Conservation (phyloP, 2,329 filamentous ascomycete genomes). For the Aspergillus niger region DNA sequence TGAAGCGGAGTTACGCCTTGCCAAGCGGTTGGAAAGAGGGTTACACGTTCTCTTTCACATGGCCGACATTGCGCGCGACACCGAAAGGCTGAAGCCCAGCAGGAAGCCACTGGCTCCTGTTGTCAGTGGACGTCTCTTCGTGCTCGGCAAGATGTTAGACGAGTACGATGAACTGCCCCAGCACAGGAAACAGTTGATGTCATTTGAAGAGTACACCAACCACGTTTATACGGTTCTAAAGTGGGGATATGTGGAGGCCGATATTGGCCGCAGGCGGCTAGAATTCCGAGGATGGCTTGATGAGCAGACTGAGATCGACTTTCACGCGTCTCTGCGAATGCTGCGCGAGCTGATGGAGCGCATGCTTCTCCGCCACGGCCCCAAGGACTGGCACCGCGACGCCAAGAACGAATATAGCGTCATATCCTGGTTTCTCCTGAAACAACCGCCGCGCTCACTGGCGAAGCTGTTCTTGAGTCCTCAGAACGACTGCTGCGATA, state of each 20-base stretch:
- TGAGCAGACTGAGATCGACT: slow-evolving; percentile 28
- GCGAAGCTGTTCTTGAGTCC: slow-evolving; percentile 29
- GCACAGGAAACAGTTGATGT: slow-evolving; percentile 13
- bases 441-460: slow-evolving; percentile 27
- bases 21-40: slow-evolving; percentile 29
- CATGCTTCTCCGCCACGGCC: slow-evolving; percentile 33
- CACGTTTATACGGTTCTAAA: slow-evolving; percentile 29
- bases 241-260: slow-evolving; percentile 27
- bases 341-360: slow-evolving; percentile 32
- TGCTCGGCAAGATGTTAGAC: slow-evolving; percentile 21
- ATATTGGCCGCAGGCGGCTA: slow-evolving; percentile 28
- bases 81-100: slow-evolving; percentile 16
- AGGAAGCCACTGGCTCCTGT: slow-evolving; percentile 16
- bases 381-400: slow-evolving; percentile 30
- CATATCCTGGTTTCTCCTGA: slow-evolving; percentile 33
- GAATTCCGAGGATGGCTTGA: slow-evolving; percentile 28
- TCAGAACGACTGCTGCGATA: slow-evolving; percentile 29
- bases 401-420: slow-evolving; percentile 29
- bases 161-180: slow-evolving; percentile 24
- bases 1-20: slow-evolving; percentile 28
- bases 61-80: slow-evolving; percentile 28
- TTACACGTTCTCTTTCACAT: slow-evolving; percentile 34
- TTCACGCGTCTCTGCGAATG: slow-evolving; percentile 33
- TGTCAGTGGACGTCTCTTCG: slow-evolving; percentile 20
- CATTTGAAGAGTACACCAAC: slow-evolving; percentile 24